Conservation (phyloP, 768 basidiomycete genomes). For the Rickenella mellea region DNA sequence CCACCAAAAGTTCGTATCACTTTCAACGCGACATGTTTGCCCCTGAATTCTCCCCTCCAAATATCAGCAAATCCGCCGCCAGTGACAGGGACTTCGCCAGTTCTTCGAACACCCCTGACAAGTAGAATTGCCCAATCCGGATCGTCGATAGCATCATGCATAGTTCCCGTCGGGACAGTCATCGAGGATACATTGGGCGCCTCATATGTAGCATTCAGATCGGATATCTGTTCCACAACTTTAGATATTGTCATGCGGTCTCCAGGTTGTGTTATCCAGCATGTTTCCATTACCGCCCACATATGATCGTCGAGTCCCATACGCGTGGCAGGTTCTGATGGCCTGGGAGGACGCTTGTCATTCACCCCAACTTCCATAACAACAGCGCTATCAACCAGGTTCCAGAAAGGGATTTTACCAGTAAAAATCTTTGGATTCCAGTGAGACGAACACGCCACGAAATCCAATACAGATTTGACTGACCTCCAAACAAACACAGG, state of each 20-base stretch:
- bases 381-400: neutral
- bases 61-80: conserved; percentile 23
- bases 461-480: too few species aligned
- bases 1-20: conserved; percentile 17
- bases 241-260: neutral
- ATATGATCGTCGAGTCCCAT: conserved; percentile 37
- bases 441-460: too few species aligned
- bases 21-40: conserved; percentile 18
- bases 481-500: conserved; percentile 51
- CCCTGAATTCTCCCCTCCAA: conserved; percentile 13
- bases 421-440: neutral
- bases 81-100: conserved; percentile 14
- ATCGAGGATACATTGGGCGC: too few species aligned
- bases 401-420: neutral
- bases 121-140: too few species aligned
- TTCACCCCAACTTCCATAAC: neutral
- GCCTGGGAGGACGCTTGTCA: neutral
- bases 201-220: too few species aligned
- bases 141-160: too few species aligned
- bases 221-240: too few species aligned
- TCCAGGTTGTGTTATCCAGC: conserved; percentile 30
- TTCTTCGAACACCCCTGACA: conserved; percentile 14
- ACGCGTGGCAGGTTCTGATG: neutral
- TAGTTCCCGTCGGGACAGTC: too few species aligned
- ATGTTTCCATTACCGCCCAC: conserved; percentile 32